Conservation (phyloP, 2,329 filamentous ascomycete genomes). For the Sclerotinia subarctica region DNA sequence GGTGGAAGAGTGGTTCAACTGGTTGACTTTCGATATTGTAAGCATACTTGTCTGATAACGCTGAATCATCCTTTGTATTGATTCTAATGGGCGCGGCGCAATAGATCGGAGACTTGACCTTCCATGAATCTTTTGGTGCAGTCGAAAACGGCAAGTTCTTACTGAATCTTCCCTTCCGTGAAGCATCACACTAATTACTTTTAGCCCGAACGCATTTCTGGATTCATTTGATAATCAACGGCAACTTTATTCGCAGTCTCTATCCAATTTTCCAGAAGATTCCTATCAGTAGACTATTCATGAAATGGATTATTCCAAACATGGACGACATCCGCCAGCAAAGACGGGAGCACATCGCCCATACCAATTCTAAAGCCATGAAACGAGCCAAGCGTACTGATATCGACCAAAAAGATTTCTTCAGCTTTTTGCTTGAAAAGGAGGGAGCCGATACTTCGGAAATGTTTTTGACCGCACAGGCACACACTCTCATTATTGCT, state of each 20-base stretch:
- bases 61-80: not conserved
- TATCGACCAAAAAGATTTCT: not conserved
- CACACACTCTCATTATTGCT: constrained; percentile 18
- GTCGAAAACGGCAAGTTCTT: not conserved
- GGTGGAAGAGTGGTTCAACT: constrained; percentile 14
- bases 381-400: not conserved
- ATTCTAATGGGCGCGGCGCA: not conserved
- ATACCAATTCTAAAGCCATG: constrained; percentile 7
- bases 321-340: constrained; percentile 12
- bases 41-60: not conserved
- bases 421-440: constrained; percentile 9
- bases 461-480: constrained; percentile 6
- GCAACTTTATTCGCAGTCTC: constrained; percentile 1
- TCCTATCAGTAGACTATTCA: not conserved
- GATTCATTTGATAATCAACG: constrained; percentile 3
- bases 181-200: not conserved
- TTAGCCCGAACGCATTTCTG: constrained; percentile 9
- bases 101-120: constrained; percentile 10
- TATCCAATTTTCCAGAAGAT: constrained; percentile 8
- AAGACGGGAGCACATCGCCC: not conserved
- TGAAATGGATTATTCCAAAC: constrained; percentile 4
- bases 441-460: not conserved
- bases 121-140: constrained; percentile 10
- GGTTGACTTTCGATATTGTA: constrained; percentile 15
- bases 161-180: not conserved